phyloP scores from a whole-genome alignment of 192 early-diverging fungal species.

The Neocallimastix lanati region DNA sequence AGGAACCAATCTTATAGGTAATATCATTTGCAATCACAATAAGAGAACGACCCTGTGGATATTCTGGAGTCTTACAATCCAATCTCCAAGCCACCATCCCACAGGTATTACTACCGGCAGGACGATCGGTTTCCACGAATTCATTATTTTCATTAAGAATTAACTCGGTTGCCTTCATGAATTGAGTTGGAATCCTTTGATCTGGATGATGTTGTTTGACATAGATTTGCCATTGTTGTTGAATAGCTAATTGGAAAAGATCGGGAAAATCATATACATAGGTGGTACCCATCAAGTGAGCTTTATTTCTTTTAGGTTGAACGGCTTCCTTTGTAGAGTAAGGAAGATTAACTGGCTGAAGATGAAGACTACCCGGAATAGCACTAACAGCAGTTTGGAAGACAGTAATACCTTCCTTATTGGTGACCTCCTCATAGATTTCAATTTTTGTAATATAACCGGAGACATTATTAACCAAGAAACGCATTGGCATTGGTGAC shows the following conservation, averaged over 20 bases:
- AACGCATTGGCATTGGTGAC: conserved; percentile 61
- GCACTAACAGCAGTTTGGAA: conserved; percentile 60
- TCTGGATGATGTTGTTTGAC: conserved; percentile 5
- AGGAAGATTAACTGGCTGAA: conserved; percentile 57
- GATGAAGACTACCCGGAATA: conserved; percentile 62
- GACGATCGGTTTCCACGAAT: conserved; percentile 56
- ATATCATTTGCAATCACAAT: conserved; percentile 98
- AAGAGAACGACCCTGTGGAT: conserved; percentile 64
- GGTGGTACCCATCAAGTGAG: conserved; percentile 92
- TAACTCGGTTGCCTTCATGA: conserved; percentile 68
- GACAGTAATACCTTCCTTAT: conserved; percentile 55
- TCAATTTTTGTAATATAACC: conserved; percentile 83
- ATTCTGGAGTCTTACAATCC: conserved; percentile 77
- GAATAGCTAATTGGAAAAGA: conserved; percentile 75
- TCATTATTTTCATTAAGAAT: conserved; percentile 63
- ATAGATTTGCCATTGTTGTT: conserved; percentile 51
- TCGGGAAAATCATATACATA: conserved; percentile 99
- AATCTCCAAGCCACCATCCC: conserved; percentile 96
- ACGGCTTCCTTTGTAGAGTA: conserved; percentile 90
- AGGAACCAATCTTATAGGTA: conserved; percentile 90
- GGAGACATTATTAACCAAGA: conserved; percentile 78
- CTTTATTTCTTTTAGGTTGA: conserved; percentile 92
- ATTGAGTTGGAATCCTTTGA: conserved; percentile 23
- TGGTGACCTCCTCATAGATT: conserved; percentile 79
- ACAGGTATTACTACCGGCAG: conserved; percentile 69